phyloP scores from a whole-genome alignment of 2,329 filamentous ascomycete genomes.

The Trichophyton mentagrophytes region DNA sequence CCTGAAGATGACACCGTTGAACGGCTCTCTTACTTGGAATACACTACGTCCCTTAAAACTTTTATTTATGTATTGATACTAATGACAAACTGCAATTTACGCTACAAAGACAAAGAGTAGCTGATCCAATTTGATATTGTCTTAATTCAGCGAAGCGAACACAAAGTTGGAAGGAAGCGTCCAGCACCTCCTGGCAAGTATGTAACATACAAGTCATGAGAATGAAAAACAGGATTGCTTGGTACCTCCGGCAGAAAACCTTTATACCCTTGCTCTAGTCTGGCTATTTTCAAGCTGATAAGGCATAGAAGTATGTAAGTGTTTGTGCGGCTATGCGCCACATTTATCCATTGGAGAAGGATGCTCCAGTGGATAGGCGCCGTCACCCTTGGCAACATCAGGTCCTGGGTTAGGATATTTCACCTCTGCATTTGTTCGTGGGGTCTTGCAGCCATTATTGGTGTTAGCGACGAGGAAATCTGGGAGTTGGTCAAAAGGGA shows the following conservation, averaged over 20 bases:
- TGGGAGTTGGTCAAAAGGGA: slow-evolving; percentile 15
- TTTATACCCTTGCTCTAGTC: background rate
- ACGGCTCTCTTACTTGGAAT: no score
- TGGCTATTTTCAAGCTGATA: background rate
- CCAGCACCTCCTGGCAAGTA: background rate
- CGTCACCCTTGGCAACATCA: slow-evolving; percentile 33
- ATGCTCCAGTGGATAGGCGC: slow-evolving; percentile 31
- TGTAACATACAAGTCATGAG: background rate
- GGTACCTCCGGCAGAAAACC: no score
- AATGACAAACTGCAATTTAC: background rate
- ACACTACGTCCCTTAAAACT: no score
- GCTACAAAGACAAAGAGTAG: background rate
- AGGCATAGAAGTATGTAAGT: background rate
- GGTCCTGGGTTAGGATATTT: slow-evolving; percentile 33
- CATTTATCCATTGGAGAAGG: slow-evolving; percentile 16
- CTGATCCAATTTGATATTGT: background rate
- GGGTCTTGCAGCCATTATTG: slow-evolving; percentile 22
- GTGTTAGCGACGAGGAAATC: slow-evolving; percentile 21
- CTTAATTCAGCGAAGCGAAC: no score
- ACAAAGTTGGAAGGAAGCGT: background rate
- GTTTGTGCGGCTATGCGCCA: background rate
- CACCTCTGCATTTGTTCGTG: slow-evolving; percentile 28
- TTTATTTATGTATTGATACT: no score
- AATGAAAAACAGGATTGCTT: no score
- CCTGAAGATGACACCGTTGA: no score